Evolutionary conservation across 768 basidiomycete genomes (phyloP).

Genomic region (Ramaria rubella): DNA sequence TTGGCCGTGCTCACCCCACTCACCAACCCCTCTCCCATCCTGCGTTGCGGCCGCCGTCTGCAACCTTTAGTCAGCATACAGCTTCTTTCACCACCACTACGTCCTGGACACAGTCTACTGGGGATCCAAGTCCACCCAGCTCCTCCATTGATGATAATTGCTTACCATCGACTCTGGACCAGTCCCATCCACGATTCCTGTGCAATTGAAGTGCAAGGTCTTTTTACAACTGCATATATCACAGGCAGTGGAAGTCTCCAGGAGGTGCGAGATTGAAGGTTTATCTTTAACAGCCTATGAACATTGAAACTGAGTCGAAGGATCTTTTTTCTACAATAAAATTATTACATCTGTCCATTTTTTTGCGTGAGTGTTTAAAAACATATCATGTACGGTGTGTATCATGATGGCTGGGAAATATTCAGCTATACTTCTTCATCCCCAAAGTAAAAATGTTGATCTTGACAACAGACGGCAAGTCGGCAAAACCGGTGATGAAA

Average conservation of each 20-base stretch:
- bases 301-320: slow-evolving; percentile 75
- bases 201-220: slow-evolving; percentile 96
- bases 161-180: slow-evolving; percentile 55
- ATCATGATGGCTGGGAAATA: too few relatives aligned
- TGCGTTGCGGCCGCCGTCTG: slow-evolving; percentile 58
- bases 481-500: slow-evolving; percentile 96
- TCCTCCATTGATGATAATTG: slow-evolving; percentile 62
- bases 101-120: not conserved
- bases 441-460: slow-evolving; percentile 78
- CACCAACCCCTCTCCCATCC: slow-evolving; percentile 36
- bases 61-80: slow-evolving; percentile 45
- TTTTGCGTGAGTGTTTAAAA: too few relatives aligned
- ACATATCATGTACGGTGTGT: too few relatives aligned
- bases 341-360: too few relatives aligned
- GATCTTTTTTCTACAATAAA: too few relatives aligned
- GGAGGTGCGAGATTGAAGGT: slow-evolving; percentile 84
- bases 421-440: too few relatives aligned
- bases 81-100: slow-evolving; percentile 47
- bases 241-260: slow-evolving; percentile 96
- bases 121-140: slow-evolving; percentile 73
- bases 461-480: slow-evolving; percentile 94
- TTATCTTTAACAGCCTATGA: slow-evolving; percentile 78
- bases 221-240: slow-evolving; percentile 93
- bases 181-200: slow-evolving; percentile 68
- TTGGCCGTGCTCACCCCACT: slow-evolving; percentile 19